These are phyloP conservation scores for Leishmania turanica DNA, from an alignment of 208 protist genomes.

Conservation along the genomic window DNA sequence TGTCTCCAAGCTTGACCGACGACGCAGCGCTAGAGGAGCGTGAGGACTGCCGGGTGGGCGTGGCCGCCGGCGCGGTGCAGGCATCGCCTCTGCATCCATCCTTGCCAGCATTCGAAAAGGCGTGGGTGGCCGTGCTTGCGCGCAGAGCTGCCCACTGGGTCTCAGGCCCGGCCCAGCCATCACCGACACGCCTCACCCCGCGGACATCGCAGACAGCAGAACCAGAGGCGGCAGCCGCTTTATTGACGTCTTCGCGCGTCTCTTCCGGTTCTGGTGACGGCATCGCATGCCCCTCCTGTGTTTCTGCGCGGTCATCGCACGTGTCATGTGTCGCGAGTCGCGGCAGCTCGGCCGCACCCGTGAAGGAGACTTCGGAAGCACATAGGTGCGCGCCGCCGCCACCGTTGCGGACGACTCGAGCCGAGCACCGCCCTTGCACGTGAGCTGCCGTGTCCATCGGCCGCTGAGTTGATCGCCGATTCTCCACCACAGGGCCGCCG, in stretches of 20 bases:
- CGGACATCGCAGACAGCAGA: not conserved
- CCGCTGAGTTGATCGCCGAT: not conserved
- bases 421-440: not conserved
- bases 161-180: not conserved
- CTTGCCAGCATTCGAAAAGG: not conserved
- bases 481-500: not conserved
- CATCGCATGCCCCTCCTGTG: not conserved
- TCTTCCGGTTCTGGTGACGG: not conserved
- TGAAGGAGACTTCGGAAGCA: conserved; percentile 8
- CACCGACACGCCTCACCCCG: not conserved
- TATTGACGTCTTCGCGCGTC: not conserved
- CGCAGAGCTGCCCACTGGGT: not conserved
- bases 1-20: conserved; percentile 7
- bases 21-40: not conserved
- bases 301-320: not conserved
- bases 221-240: not conserved
- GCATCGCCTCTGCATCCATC: not conserved
- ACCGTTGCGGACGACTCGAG: not conserved
- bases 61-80: not conserved
- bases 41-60: not conserved
- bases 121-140: not conserved
- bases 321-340: not conserved
- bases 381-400: conserved; percentile 10
- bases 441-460: not conserved
- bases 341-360: not conserved